phyloP scores from a whole-genome alignment of 805 yeast genomes.

The Barnettozyma salicaria region DNA sequence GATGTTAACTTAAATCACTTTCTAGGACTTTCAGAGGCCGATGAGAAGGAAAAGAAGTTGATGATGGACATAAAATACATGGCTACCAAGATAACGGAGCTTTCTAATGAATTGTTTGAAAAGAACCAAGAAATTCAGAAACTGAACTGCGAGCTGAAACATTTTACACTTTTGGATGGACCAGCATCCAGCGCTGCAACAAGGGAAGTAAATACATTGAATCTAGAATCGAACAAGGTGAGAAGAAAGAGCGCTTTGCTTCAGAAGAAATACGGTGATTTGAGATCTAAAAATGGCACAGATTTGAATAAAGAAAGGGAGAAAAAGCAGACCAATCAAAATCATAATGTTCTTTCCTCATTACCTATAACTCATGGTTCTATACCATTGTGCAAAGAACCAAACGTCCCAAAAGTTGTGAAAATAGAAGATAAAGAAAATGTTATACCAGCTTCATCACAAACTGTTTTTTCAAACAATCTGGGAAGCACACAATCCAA shows the following conservation, averaged over 20 bases:
- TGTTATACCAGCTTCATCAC: neutral
- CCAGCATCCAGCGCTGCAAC: neutral
- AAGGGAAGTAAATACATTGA: constrained; percentile 9
- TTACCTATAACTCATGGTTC: neutral
- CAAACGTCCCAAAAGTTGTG: neutral
- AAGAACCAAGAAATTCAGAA: constrained; percentile 1
- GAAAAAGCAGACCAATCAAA: neutral
- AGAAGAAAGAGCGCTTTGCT: constrained; percentile 3
- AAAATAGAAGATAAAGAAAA: constrained; percentile 5
- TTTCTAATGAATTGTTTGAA: constrained; percentile 1
- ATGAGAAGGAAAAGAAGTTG: neutral
- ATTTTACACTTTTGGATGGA: too few relatives aligned
- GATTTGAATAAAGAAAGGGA: neutral
- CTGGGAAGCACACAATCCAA: constrained; percentile 7
- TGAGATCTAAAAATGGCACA: neutral
- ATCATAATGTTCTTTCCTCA: constrained; percentile 6
- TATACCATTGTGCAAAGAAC: neutral
- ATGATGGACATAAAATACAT: constrained; percentile 1
- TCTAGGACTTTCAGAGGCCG: constrained; percentile 1
- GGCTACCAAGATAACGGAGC: neutral
- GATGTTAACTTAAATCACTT: neutral
- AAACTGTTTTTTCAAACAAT: neutral
- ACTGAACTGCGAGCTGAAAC: neutral
- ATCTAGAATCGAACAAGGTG: constrained; percentile 4
- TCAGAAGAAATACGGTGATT: constrained; percentile 1